Percentiles rank a stretch among this genome's conserved stretches.
Conservation (phyloP, 306 rosid species). For the Dryas alaskensis region DNA sequence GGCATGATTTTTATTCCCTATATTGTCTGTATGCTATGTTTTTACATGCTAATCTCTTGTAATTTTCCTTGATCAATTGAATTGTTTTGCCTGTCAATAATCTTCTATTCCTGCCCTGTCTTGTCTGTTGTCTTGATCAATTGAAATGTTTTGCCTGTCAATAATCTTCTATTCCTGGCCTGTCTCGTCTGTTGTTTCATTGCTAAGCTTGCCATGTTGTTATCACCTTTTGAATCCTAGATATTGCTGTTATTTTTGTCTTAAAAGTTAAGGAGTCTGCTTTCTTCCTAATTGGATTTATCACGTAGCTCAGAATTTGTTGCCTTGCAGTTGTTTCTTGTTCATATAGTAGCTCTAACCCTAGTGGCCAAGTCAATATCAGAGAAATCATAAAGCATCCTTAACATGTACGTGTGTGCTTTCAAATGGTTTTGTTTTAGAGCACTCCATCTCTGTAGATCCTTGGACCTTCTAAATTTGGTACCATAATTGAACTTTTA, state of each 20-base stretch:
- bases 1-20: background rate
- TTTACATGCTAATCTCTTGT: background rate
- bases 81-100: background rate
- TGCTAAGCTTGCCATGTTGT: background rate
- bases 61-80: background rate
- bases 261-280: too few species aligned
- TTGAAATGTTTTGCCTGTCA: background rate
- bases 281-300: background rate
- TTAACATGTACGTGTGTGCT: background rate
- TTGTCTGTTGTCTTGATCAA: background rate
- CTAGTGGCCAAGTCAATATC: background rate
- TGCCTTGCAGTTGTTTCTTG: background rate
- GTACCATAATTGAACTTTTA: too few species aligned
- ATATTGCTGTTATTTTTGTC: background rate
- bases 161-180: background rate
- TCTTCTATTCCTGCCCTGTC: background rate
- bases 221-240: background rate
- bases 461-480: background rate
- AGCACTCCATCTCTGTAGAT: background rate
- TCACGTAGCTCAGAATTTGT: background rate
- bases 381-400: background rate
- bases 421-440: background rate
- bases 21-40: background rate
- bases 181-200: background rate
- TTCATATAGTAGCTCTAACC: background rate